Conservation (phyloP, 768 basidiomycete species). For the Cystofilobasidium capitatum region DNA sequence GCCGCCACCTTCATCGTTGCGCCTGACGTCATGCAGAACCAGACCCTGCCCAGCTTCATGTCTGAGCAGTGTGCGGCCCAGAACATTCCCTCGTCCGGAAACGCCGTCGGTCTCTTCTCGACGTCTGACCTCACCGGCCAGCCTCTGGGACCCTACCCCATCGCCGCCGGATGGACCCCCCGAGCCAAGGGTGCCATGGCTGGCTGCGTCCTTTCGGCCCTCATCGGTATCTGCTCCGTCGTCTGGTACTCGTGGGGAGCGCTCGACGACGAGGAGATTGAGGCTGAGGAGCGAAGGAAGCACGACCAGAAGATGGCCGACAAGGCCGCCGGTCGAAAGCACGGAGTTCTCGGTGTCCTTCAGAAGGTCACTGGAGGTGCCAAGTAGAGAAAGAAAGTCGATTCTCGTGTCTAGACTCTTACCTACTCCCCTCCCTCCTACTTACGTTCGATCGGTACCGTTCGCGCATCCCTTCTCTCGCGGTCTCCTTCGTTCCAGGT, state of each 20-base stretch:
- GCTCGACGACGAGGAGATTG: conserved; percentile 70
- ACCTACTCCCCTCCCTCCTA: no score
- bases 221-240: conserved; percentile 70
- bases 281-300: conserved; percentile 47
- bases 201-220: conserved; percentile 70
- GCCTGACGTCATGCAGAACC: conserved; percentile 56
- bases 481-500: no score
- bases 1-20: conserved; percentile 78
- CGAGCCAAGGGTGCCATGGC: conserved; percentile 37
- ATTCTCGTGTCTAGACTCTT: no score
- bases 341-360: conserved; percentile 16
- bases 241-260: conserved; percentile 80
- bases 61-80: conserved; percentile 63
- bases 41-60: conserved; percentile 50
- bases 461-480: no score
- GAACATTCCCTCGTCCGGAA: conserved; percentile 57
- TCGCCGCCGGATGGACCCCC: conserved; percentile 38
- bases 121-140: conserved; percentile 52
- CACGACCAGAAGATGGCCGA: conserved; percentile 27
- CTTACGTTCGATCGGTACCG: no score
- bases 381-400: conserved; percentile 2
- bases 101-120: conserved; percentile 66
- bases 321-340: conserved; percentile 20
- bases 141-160: conserved; percentile 57
- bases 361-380: conserved; percentile 7